Evolutionary conservation across 1,284 basidiomycete genomes (phyloP), one percentile per base, ranked within the genome.

Genomic region (Pyrrhoderma noxium): DNA sequence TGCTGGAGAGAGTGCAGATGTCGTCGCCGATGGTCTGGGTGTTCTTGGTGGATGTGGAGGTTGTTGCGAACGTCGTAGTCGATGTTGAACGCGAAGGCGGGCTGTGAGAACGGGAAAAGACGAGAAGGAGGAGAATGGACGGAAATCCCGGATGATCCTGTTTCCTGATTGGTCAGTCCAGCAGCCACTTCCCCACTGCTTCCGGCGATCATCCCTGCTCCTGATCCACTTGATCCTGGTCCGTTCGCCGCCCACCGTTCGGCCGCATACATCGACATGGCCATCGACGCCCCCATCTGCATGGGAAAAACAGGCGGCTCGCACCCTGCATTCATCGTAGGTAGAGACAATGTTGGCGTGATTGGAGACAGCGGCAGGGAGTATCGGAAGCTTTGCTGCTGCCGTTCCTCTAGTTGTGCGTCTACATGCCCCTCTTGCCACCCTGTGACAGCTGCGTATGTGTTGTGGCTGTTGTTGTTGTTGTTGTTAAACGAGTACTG

Each of bases 1-100:
- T 19, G 36, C 19, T 25, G 47, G 3, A 34, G 47, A 34, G 8
- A 35, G 36, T 41, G 21, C 37, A 9, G 45, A 40, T 18, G 51
- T n/a, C 9, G 51, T 22, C 13, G 19, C 35, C 3, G 51, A 31
- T 19, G 51, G 37, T 11, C 16, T 41, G 3, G 47, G 47, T 11
- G 52, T 37, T 45, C 44, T 38, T 38, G 31, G 14, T 39, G 48
- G 16, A 45, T 22, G 49, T 7, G 44, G 42, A 46, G 47, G 19
- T 38, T 34, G 8, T 49, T 38, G 14, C 42, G 48, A 23, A 42
- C 18, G 8, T 8, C 0, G 2, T 25, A 31, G 27, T 27, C 16
- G n/a, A 11, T 14, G 46, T 37, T 13, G 46, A 36, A 27, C 14
- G 46, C 46, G 37, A 34, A 18, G 34, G 14, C 16, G 46, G 34